Evolutionary conservation across 2,329 filamentous ascomycete species (phyloP), one percentile per base, ranked within the genome.

Genomic region (Dactylonectria estremocensis): DNA sequence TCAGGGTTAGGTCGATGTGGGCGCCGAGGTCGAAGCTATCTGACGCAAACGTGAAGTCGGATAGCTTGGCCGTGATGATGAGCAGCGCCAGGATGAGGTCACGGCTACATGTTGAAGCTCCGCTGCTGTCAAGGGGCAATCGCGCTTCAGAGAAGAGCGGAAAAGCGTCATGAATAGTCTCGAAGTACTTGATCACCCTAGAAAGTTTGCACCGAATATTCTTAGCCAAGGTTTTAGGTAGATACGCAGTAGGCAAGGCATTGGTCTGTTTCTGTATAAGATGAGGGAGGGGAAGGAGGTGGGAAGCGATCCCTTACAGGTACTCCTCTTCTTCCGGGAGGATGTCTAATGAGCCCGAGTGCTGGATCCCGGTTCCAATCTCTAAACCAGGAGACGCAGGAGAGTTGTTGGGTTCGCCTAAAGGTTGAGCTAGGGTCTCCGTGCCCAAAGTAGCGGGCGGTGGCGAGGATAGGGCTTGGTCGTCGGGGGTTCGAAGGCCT

Each of bases 261-360:
- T 28, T 28, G 24, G 24, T 5, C 14, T 10, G 16, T 40, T 2
- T 40, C 14, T 40, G 13, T 18, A n/a, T 2, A 11, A 8, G 13
- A 16, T 53, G 8, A 35, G 16, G 24, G 33, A 16, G 20, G 14
- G 24, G 50, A 8, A 2, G 9, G 18, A 18, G 13, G 24, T 33
- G 28, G 20, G 28, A 18, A 53, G 28, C 50, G 33, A 5, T 40
- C 37, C 13, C 50, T 5, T 35, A 53, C 50, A 53, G 50, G 28
- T 33, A 35, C 9, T 53, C 50, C 28, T 53, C 50, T 16, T 53
- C 50, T 31, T 35, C 28, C 3, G 50, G 50, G 50, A 53, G 50
- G 50, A 53, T 53, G 33, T 35, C 50, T 28, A 35, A 31, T 53
- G 16, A 10, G 11, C 9, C 16, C 20, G 50, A 53, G 18, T 53